A percentile compares a stretch with the other conserved stretches of the same genome.
phyloP scores from a whole-genome alignment of 192 early-diverging fungal species.

The Rhizophagus prolifer region DNA sequence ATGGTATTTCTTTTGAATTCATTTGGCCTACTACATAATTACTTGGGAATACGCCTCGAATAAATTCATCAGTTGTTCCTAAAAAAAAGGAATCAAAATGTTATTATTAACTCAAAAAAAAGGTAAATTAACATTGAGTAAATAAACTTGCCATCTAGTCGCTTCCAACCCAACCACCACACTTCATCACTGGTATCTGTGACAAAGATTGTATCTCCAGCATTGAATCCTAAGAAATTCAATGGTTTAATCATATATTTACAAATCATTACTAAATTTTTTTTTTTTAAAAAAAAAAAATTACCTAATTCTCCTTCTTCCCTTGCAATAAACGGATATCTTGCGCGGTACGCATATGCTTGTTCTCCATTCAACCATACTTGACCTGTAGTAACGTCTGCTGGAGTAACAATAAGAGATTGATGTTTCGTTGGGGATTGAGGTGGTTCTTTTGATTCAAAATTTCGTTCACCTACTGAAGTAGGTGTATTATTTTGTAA shows the following conservation, averaged over 20 bases:
- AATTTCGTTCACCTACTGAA: background rate
- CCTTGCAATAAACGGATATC: slow-evolving; percentile 70
- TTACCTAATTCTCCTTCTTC: slow-evolving; percentile 69
- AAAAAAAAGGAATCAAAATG: background rate
- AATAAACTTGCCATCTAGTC: slow-evolving; percentile 55
- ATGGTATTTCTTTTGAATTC: background rate
- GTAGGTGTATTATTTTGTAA: background rate
- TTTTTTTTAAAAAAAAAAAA: too few relatives aligned
- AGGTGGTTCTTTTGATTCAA: background rate
- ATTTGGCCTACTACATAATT: slow-evolving; percentile 56
- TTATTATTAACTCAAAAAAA: background rate
- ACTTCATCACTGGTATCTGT: slow-evolving; percentile 76
- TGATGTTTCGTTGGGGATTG: background rate
- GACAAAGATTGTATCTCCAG: slow-evolving; percentile 71
- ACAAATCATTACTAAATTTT: background rate
- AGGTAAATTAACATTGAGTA: too few relatives aligned
- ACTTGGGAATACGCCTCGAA: slow-evolving; percentile 77
- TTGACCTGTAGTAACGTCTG: slow-evolving; percentile 10
- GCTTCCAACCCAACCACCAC: slow-evolving; percentile 80
- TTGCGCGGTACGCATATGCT: slow-evolving; percentile 56
- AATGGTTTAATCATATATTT: background rate
- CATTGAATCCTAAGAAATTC: slow-evolving; percentile 46
- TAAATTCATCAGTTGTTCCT: slow-evolving; percentile 38
- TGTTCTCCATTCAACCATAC: slow-evolving; percentile 21
- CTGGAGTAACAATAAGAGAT: background rate